Base-by-base conservation (phyloP, 2,329 filamentous ascomycete genomes). In the Microsporum audouinii region DNA sequence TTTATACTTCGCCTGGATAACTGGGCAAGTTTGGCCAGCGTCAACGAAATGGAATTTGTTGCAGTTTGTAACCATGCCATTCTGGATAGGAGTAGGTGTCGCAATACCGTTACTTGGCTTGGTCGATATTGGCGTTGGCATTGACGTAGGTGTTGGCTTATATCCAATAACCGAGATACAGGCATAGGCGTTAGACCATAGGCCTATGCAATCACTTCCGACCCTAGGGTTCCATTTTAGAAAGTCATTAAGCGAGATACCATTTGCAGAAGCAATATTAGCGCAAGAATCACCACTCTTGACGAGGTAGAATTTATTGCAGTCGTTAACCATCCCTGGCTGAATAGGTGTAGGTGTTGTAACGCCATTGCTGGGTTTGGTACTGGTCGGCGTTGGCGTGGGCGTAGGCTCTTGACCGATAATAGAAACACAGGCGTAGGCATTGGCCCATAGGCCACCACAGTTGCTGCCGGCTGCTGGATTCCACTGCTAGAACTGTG, bases 221-320 rank as follows among this genome's bases (percentile, higher is more conserved):
- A 68, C 65, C 1, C 60, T 63, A 1, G 67, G 65, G 64, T 68
- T 70, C 68, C 67, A 70, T 5, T 51, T 58, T 4, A 59, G 33
- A 51, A 70, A 69, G 1, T 68, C 6, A 0, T 41, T 36, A 7
- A 63, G 53, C 0, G 62, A 62, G 4, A 69, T 63, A 3, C 34
- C 31, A 41, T 68, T 63, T 7, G 58, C 47, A 31, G 64, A 47
- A 38, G 64, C 62, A 49, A 70, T 69, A 1, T 61, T 62, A 49
- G 45, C 60, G 41, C 68, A 70, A 3, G 43, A 64, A 23, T 70
- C 66, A 10, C 67, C 68, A 0, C 29, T 31, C 6, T 41, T 23
- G 3, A 69, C 69, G 2, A 64, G 43, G 17, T 47, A 47, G 17
- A 47, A 27, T 5, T 23, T 27, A 17, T 47, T 47, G 6, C 43